phyloP scores from a whole-genome alignment of 371 early-diverging fungal genomes.

The Phascolomyces articulosus region DNA sequence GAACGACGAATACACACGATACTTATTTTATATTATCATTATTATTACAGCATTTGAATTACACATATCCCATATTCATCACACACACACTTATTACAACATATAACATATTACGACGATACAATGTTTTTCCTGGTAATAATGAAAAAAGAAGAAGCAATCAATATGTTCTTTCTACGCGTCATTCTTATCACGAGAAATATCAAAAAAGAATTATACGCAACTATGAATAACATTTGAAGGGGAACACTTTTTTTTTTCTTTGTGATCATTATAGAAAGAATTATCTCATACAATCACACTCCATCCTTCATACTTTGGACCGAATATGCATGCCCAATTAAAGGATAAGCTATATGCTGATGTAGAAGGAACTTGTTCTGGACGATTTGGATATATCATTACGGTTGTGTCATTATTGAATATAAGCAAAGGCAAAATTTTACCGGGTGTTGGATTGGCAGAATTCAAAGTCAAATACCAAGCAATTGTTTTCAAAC shows the following conservation, averaged over 20 bases:
- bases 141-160: neutral
- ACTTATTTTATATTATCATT: too few species aligned
- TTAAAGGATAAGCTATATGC: slow-evolving; percentile 81
- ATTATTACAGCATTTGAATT: too few species aligned
- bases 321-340: slow-evolving; percentile 80
- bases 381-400: slow-evolving; percentile 93
- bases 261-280: too few species aligned
- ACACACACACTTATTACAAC: neutral
- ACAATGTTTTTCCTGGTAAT: slow-evolving; percentile 5
- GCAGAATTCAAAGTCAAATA: slow-evolving; percentile 96
- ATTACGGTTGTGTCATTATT: slow-evolving; percentile 84
- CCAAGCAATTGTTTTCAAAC: slow-evolving; percentile 97
- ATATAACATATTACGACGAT: neutral
- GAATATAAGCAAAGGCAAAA: slow-evolving; percentile 83
- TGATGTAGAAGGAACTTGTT: slow-evolving; percentile 96
- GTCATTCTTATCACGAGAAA: too few species aligned
- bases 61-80: neutral
- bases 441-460: slow-evolving; percentile 85
- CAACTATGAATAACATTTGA: too few species aligned
- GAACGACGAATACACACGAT: too few species aligned
- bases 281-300: slow-evolving; percentile 88
- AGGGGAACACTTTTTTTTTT: too few species aligned
- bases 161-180: too few species aligned
- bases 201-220: too few species aligned
- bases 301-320: slow-evolving; percentile 92